These are phyloP conservation scores for Plasmodium gonderi DNA, from an alignment of 169 alveolate species.

Conservation along the genomic window DNA sequence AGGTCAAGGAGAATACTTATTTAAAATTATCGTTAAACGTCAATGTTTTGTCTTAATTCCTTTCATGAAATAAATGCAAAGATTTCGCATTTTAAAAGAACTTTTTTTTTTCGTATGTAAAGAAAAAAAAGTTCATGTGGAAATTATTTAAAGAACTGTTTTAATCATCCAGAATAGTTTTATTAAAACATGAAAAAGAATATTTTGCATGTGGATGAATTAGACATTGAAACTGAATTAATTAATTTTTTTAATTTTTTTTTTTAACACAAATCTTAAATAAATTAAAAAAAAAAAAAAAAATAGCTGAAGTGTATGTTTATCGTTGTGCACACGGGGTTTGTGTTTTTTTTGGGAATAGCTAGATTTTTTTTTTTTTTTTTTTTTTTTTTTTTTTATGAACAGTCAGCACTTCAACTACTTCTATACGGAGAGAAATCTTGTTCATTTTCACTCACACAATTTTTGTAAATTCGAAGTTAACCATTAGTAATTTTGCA, in stretches of 20 bases:
- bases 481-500: slow-evolving; percentile 1
- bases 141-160: neutral
- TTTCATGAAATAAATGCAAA: neutral
- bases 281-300: slow-evolving; percentile 9
- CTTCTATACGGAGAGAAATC: neutral
- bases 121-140: neutral
- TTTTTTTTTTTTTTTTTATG: slow-evolving; percentile 11
- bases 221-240: neutral
- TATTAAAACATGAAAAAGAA: neutral
- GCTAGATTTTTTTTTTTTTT: slow-evolving; percentile 2
- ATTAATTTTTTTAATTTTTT: no score
- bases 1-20: neutral
- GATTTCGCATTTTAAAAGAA: neutral
- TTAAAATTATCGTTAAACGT: neutral
- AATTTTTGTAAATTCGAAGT: neutral
- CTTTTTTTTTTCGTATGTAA: neutral
- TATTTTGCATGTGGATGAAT: neutral
- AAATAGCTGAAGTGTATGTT: neutral
- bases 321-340: neutral
- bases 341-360: neutral
- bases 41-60: neutral
- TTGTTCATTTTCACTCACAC: neutral
- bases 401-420: neutral
- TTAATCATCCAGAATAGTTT: neutral
- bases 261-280: slow-evolving; percentile 7